Percentiles rank a stretch among this genome's conserved stretches.
phyloP scores from a whole-genome alignment of 345 rosid genomes.

The Arabidopsis thaliana region DNA sequence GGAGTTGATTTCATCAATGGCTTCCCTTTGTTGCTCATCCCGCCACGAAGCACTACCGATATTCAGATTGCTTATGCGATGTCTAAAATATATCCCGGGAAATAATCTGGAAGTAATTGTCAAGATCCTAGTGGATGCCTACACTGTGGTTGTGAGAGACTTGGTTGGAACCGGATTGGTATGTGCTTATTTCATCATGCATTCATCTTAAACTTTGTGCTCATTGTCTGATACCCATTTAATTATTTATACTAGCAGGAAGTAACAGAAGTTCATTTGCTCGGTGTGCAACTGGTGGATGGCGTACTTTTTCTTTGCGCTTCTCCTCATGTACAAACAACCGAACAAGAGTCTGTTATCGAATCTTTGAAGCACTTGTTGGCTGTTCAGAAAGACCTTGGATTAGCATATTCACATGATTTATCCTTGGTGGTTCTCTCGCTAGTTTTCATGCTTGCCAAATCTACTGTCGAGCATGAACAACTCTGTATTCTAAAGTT shows the following conservation, averaged over 20 bases:
- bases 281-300: conserved; percentile 65
- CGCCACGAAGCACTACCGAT: conserved; percentile 64
- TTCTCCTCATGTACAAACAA: conserved; percentile 50
- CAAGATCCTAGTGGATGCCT: conserved; percentile 67
- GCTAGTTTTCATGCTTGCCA: conserved; percentile 58
- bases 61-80: conserved; percentile 62
- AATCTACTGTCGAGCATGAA: conserved; percentile 82
- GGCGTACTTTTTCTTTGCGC: conserved; percentile 53
- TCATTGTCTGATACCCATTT: conserved; percentile 6
- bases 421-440: conserved; percentile 60
- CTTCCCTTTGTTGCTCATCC: conserved; percentile 76
- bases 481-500: conserved; percentile 72
- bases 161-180: conserved; percentile 58
- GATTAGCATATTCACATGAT: conserved; percentile 57
- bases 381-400: conserved; percentile 68
- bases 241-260: conserved; percentile 49
- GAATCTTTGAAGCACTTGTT: conserved; percentile 66
- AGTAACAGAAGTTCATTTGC: conserved; percentile 58
- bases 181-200: conserved; percentile 42
- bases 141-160: conserved; percentile 63
- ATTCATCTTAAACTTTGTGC: conserved; percentile 13
- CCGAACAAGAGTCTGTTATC: conserved; percentile 53
- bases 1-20: conserved; percentile 68
- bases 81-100: conserved; percentile 58
- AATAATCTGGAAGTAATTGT: conserved; percentile 57